A percentile compares a stretch with the other conserved stretches of the same genome.
phyloP scores from a whole-genome alignment of 441 rosid genomes.

The Manihot esculenta region DNA sequence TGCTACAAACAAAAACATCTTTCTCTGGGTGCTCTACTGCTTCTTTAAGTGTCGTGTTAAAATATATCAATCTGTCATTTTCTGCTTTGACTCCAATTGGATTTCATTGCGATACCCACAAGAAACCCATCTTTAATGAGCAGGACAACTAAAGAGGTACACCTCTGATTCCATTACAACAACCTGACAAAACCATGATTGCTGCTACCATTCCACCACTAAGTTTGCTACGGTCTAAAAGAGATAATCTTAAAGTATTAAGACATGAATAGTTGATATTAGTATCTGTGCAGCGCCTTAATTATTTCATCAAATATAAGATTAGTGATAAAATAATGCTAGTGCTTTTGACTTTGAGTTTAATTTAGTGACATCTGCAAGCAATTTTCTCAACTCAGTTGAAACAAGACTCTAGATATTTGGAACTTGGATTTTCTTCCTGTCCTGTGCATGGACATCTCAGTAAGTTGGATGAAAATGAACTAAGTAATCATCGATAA shows the following conservation, averaged over 20 bases:
- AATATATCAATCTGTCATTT: not conserved
- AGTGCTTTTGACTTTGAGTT: no score
- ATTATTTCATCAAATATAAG: no score
- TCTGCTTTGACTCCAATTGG: not conserved
- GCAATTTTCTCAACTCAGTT: not conserved
- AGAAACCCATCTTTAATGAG: not conserved
- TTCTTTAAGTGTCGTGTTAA: not conserved
- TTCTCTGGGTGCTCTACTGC: not conserved
- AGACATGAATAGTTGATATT: not conserved
- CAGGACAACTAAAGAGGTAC: constrained; percentile 15
- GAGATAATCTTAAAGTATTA: not conserved
- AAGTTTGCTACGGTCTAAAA: not conserved
- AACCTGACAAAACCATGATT: not conserved
- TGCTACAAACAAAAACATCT: not conserved
- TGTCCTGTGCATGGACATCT: no score
- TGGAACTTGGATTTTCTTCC: no score
- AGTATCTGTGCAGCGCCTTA: not conserved
- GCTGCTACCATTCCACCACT: not conserved
- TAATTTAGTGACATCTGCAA: not conserved
- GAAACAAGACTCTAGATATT: no score
- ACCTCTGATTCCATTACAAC: constrained; percentile 23
- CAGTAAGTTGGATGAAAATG: no score
- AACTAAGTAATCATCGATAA: no score
- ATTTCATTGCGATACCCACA: not conserved
- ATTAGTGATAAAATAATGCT: not conserved